These are phyloP conservation scores for Papiliotrema laurentii DNA, from an alignment of 1,284 basidiomycete species.

Conservation along the genomic window DNA sequence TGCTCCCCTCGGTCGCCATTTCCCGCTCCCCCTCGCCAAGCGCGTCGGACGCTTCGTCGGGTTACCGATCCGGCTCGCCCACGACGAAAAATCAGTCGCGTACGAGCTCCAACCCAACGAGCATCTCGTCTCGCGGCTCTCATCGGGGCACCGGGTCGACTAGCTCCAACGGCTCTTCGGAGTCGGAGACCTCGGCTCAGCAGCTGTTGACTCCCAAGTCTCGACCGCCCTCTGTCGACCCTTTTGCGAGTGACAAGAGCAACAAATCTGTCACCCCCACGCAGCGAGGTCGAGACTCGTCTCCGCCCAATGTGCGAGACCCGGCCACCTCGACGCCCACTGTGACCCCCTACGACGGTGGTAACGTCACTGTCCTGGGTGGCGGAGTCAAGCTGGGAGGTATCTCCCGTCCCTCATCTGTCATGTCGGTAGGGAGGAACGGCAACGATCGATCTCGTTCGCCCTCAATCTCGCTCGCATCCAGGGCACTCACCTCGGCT, in stretches of 20 bases:
- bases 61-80: neutral
- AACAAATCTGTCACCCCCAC: conserved; percentile 10
- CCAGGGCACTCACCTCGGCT: conserved; percentile 35
- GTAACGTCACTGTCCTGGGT: conserved; percentile 49
- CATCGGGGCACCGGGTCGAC: conserved; percentile 22
- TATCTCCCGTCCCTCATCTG: conserved; percentile 29
- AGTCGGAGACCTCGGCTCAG: conserved; percentile 33
- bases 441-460: conserved; percentile 36
- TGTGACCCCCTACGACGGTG: conserved; percentile 49
- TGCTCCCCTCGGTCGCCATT: conserved; percentile 26
- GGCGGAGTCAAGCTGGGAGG: conserved; percentile 47
- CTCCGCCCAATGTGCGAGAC: conserved; percentile 12
- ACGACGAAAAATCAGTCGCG: conserved; percentile 2
- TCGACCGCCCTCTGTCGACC: conserved; percentile 36
- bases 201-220: conserved; percentile 41
- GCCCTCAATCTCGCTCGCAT: conserved; percentile 40
- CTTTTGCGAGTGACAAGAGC: conserved; percentile 10
- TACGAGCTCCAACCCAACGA: conserved; percentile 2
- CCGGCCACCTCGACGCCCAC: conserved; percentile 25
- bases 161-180: conserved; percentile 26
- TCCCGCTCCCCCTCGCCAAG: conserved; percentile 7
- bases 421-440: conserved; percentile 17
- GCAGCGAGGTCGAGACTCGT: conserved; percentile 15
- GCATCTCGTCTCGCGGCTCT: conserved; percentile 7
- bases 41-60: conserved; percentile 2